Percentiles rank a stretch among this genome's conserved stretches.
phyloP scores from a whole-genome alignment of 1,139 yeast genomes.

The Lodderomyces metapsilosis region DNA sequence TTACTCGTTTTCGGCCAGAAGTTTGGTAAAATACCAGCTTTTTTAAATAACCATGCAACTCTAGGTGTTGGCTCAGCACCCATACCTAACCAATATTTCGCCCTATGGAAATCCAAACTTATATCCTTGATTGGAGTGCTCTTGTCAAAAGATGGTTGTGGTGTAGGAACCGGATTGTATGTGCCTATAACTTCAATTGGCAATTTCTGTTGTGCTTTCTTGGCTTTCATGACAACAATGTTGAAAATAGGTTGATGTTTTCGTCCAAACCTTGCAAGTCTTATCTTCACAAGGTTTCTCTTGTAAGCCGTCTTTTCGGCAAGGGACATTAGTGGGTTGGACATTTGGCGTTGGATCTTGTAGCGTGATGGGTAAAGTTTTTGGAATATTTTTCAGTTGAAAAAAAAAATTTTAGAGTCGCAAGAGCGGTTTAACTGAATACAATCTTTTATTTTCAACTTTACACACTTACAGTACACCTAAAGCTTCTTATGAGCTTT shows the following conservation, averaged over 20 bases:
- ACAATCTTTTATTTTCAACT: background rate
- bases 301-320: slow-evolving; percentile 10
- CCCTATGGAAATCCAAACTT: slow-evolving; percentile 78
- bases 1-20: slow-evolving; percentile 61
- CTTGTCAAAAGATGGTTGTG: slow-evolving; percentile 44
- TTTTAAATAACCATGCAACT: slow-evolving; percentile 73
- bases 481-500: slow-evolving; percentile 53
- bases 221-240: slow-evolving; percentile 80
- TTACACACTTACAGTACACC: background rate
- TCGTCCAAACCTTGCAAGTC: slow-evolving; percentile 93
- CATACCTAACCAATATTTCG: slow-evolving; percentile 97
- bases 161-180: slow-evolving; percentile 79
- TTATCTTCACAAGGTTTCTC: slow-evolving; percentile 41
- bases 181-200: slow-evolving; percentile 97
- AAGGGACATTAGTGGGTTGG: slow-evolving; percentile 8
- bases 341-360: slow-evolving; percentile 4
- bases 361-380: too few relatives aligned
- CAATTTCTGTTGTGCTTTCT: slow-evolving; percentile 71
- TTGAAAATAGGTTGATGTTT: slow-evolving; percentile 84
- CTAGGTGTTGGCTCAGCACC: slow-evolving; percentile 97
- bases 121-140: slow-evolving; percentile 57
- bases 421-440: too few relatives aligned
- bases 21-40: slow-evolving; percentile 73
- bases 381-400: slow-evolving; percentile 2
- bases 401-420: too few relatives aligned